These are phyloP conservation scores for Trypanosoma rangeli DNA, from an alignment of 208 protist species.

Conservation along the genomic window DNA sequence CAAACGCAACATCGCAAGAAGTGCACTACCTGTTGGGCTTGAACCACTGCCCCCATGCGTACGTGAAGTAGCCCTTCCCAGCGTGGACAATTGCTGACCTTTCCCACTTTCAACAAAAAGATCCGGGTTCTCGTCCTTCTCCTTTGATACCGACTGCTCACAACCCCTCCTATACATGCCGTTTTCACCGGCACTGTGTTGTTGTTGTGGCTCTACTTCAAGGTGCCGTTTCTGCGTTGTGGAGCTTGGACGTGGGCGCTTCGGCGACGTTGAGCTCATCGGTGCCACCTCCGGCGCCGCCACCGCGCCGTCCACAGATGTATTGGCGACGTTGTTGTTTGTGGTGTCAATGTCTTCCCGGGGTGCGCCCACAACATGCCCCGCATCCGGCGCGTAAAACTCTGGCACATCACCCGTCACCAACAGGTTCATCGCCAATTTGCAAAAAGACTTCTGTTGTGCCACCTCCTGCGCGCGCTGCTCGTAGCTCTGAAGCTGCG, in stretches of 20 bases:
- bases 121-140: conserved; percentile 4
- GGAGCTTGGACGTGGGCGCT: conserved; percentile 35
- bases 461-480: conserved; percentile 48
- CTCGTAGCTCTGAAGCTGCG: conserved; percentile 70
- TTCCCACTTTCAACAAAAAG: neutral
- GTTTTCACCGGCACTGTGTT: neutral
- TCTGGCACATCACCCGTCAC: conserved; percentile 60
- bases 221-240: conserved; percentile 20
- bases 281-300: conserved; percentile 18
- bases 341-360: conserved; percentile 16
- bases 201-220: conserved; percentile 31
- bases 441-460: conserved; percentile 79
- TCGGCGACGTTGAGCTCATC: conserved; percentile 34
- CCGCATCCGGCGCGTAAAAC: conserved; percentile 32
- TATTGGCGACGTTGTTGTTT: conserved; percentile 32
- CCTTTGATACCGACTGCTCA: neutral
- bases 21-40: conserved; percentile 38
- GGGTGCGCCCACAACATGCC: conserved; percentile 20
- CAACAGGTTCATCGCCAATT: conserved; percentile 69
- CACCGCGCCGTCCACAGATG: conserved; percentile 13
- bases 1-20: conserved; percentile 66
- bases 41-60: conserved; percentile 4
- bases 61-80: neutral
- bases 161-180: neutral
- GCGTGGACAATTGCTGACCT: neutral